Percentiles rank a stretch among this genome's conserved stretches.
Conservation (phyloP, 169 alveolate species). For the Amoebophrya sp. region DNA sequence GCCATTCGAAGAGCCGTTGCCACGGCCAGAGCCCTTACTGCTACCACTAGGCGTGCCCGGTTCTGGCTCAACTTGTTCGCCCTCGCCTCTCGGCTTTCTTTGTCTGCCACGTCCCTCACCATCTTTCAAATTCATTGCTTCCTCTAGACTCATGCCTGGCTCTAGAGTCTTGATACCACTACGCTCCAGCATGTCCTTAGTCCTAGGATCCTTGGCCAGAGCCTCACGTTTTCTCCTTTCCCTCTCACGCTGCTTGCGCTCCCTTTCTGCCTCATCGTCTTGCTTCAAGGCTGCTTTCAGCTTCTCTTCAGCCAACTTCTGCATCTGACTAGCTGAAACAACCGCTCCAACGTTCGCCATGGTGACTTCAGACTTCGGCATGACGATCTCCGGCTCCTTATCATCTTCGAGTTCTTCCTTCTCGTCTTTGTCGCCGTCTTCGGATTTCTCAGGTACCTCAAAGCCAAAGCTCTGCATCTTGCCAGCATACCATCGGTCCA, state of each 20-base stretch:
- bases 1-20: too few relatives aligned
- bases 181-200: too few relatives aligned
- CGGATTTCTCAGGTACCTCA: neutral
- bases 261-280: neutral
- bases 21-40: too few relatives aligned
- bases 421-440: neutral
- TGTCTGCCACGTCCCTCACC: too few relatives aligned
- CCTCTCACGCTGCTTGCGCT: too few relatives aligned
- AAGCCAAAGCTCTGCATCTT: neutral
- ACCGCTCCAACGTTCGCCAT: neutral
- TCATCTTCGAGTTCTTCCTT: neutral
- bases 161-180: too few relatives aligned
- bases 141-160: too few relatives aligned
- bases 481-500: neutral
- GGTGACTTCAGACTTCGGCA: neutral
- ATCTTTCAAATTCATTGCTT: too few relatives aligned
- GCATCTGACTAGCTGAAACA: neutral
- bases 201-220: too few relatives aligned
- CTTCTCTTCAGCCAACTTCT: neutral
- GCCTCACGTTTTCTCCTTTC: too few relatives aligned
- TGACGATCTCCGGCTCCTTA: neutral
- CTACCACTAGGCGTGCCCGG: neutral
- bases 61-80: neutral
- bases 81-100: neutral
- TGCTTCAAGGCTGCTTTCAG: neutral